phyloP scores from a whole-genome alignment of 1,284 basidiomycete genomes.

The Cystobasidium sp. region DNA sequence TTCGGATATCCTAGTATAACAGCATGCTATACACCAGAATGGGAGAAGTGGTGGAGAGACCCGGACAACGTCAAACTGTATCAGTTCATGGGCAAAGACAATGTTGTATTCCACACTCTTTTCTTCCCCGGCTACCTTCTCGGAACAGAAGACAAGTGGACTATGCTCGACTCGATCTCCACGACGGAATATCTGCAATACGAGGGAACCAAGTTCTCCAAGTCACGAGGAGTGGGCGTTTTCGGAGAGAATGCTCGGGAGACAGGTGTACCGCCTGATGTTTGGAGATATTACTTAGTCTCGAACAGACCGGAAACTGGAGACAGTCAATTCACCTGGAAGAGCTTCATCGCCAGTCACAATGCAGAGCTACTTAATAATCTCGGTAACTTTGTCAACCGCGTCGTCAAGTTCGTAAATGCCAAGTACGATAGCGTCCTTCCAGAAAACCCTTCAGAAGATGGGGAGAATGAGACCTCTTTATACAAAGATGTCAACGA shows the following conservation, averaged over 20 bases:
- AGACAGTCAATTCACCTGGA: conserved; percentile 97
- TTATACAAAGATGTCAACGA: conserved; percentile 82
- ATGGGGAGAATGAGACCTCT: conserved; percentile 65
- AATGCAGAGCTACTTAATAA: conserved; percentile 96
- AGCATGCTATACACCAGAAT: conserved; percentile 89
- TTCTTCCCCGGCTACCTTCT: conserved; percentile 91
- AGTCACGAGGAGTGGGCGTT: conserved; percentile 94
- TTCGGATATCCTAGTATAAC: conserved; percentile 99
- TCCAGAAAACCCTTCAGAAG: conserved; percentile 73
- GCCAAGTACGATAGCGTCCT: conserved; percentile 82
- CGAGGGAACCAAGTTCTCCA: conserved; percentile 98
- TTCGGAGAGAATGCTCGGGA: conserved; percentile 94
- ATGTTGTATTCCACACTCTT: conserved; percentile 81
- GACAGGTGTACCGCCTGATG: conserved; percentile 87
- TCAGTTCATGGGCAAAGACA: conserved; percentile 83
- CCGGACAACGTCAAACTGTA: conserved; percentile 87
- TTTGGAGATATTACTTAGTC: conserved; percentile 97
- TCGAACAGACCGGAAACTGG: conserved; percentile 91
- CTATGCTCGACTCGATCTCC: conserved; percentile 89
- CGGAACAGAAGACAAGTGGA: conserved; percentile 90
- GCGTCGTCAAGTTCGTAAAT: conserved; percentile 84
- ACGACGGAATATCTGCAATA: conserved; percentile 99
- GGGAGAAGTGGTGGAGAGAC: conserved; percentile 98
- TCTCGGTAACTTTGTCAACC: conserved; percentile 98
- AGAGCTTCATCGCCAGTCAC: conserved; percentile 89